phyloP scores from a whole-genome alignment of 148 eudicot genomes.

The Vaccinium darrowii region DNA sequence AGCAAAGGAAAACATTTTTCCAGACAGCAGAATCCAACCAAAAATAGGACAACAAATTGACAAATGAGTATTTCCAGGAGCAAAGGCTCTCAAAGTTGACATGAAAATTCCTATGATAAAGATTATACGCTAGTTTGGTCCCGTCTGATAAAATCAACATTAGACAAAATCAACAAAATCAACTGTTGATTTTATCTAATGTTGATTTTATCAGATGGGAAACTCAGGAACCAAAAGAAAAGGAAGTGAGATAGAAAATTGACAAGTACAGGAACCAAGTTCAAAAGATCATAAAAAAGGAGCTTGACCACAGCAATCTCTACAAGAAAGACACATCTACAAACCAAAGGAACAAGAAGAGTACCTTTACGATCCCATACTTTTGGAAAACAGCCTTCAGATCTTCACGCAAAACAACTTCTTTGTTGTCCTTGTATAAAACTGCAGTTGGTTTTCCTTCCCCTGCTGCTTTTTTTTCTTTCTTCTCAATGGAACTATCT shows the following conservation, averaged over 20 bases:
- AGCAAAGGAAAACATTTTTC: constrained; percentile 5
- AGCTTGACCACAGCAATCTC: neutral
- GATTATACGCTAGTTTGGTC: neutral
- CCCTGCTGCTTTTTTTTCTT: constrained; percentile 27
- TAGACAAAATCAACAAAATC: too few species aligned
- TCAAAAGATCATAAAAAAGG: neutral
- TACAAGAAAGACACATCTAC: neutral
- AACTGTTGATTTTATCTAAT: too few species aligned
- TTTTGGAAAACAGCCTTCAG: constrained; percentile 65
- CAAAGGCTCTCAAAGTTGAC: neutral
- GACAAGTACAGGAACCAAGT: neutral
- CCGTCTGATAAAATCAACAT: too few species aligned
- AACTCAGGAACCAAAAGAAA: neutral
- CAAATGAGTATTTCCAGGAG: neutral
- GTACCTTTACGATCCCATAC: constrained; percentile 85
- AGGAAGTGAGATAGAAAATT: neutral
- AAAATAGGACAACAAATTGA: neutral
- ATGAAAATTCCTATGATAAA: too few species aligned
- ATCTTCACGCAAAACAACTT: constrained; percentile 84
- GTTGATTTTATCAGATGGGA: too few species aligned
- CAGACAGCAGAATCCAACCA: neutral
- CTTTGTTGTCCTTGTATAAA: constrained; percentile 50
- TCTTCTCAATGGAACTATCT: constrained; percentile 33
- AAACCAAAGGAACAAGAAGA: neutral
- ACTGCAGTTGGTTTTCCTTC: constrained; percentile 31